Conservation (phyloP, 805 yeast species). For the Yamadazyma paraphyllophila region DNA sequence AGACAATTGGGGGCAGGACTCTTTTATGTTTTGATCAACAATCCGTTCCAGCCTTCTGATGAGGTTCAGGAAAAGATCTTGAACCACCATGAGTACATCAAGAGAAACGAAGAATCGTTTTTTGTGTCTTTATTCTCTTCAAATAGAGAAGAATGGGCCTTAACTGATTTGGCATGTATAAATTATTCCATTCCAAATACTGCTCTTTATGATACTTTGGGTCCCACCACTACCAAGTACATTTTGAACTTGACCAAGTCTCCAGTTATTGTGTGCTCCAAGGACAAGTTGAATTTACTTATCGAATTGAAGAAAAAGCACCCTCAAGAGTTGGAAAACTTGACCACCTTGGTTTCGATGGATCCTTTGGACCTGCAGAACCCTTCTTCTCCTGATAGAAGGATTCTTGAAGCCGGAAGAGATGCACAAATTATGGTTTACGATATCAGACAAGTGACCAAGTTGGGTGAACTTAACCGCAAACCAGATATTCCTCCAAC, state of each 20-base stretch:
- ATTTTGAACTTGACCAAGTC: conserved; percentile 60
- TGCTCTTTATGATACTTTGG: conserved; percentile 36
- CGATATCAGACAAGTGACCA: conserved; percentile 33
- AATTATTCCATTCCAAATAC: conserved; percentile 41
- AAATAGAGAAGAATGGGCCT: conserved; percentile 66
- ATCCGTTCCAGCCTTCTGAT: conserved; percentile 28
- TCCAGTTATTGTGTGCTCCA: conserved; percentile 45
- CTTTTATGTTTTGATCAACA: conserved; percentile 30
- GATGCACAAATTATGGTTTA: conserved; percentile 17
- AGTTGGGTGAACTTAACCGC: conserved; percentile 30
- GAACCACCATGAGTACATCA: conserved; percentile 9
- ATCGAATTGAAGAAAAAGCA: conserved; percentile 26
- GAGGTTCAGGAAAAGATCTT: conserved; percentile 22
- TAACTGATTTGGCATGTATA: conserved; percentile 66
- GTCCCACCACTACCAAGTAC: conserved; percentile 59
- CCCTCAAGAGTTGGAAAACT: conserved; percentile 24
- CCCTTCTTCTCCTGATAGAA: conserved; percentile 15
- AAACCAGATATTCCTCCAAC: conserved; percentile 43
- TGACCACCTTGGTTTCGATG: conserved; percentile 38
- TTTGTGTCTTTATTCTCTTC: conserved; percentile 55
- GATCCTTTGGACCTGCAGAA: conserved; percentile 35
- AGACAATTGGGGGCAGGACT: conserved; percentile 39
- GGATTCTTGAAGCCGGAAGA: conserved; percentile 21
- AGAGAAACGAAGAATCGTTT: conserved; percentile 32
- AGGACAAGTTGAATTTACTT: conserved; percentile 28